Evolutionary conservation across 306 rosid genomes (phyloP).

Genomic region (Prunus mongolica): DNA sequence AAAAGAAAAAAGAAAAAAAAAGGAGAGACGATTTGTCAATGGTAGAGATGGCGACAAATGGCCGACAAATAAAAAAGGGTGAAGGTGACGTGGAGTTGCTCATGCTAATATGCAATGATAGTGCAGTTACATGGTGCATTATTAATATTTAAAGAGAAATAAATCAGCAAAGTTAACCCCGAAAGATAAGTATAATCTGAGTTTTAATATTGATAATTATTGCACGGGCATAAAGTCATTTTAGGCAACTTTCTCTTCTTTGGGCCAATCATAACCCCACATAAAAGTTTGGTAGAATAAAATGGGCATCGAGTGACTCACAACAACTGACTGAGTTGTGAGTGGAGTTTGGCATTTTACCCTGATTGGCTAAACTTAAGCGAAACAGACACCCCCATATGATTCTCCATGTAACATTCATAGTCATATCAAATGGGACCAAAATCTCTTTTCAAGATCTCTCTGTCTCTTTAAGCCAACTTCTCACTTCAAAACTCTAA

Average conservation of each 20-base stretch:
- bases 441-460: constrained; percentile 77
- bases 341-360: constrained; percentile 48
- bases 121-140: constrained; percentile 34
- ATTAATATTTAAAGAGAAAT: constrained; percentile 18
- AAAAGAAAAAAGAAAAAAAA: background rate
- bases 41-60: constrained; percentile 40
- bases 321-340: constrained; percentile 30
- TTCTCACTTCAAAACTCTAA: constrained; percentile 10
- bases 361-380: constrained; percentile 32
- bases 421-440: constrained; percentile 44
- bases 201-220: constrained; percentile 21
- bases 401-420: constrained; percentile 29
- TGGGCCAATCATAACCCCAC: constrained; percentile 35
- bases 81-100: constrained; percentile 44
- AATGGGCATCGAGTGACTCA: background rate
- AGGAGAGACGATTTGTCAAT: background rate
- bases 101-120: constrained; percentile 31
- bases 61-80: constrained; percentile 53
- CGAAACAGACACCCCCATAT: constrained; percentile 33
- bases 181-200: constrained; percentile 24
- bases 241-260: constrained; percentile 35
- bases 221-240: constrained; percentile 44
- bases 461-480: constrained; percentile 44
- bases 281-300: constrained; percentile 21
- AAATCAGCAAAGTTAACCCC: constrained; percentile 31